Conservation (phyloP, 176 grass and related monocot species). For the Rhipidocladum racemiflorum region DNA sequence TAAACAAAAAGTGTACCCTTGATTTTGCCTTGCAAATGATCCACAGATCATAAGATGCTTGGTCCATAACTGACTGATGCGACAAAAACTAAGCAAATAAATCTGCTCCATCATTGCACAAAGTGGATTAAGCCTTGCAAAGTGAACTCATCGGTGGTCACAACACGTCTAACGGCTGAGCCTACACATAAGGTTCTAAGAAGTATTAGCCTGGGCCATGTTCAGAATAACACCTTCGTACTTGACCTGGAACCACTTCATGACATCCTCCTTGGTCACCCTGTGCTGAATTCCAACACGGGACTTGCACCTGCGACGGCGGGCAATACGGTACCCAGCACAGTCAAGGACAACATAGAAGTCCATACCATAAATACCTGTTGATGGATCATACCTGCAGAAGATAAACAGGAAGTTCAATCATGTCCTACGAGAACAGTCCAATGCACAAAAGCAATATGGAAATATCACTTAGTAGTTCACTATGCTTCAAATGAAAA, state of each 20-base stretch:
- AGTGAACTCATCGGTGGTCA: not conserved
- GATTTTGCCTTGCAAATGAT: not conserved
- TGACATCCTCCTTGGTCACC: slow-evolving; percentile 41
- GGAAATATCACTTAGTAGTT: not conserved
- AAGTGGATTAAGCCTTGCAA: not conserved
- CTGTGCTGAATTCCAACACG: slow-evolving; percentile 44
- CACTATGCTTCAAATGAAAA: not conserved
- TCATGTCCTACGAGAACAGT: not conserved
- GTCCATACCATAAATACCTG: slow-evolving; percentile 45
- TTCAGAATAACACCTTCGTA: slow-evolving; percentile 40
- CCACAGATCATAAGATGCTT: not conserved
- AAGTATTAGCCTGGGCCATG: slow-evolving; percentile 34
- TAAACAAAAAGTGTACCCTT: not conserved
- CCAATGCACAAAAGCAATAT: not conserved
- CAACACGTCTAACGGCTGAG: not conserved
- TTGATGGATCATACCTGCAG: slow-evolving; percentile 35
- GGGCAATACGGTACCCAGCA: slow-evolving; percentile 29
- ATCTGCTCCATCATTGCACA: not conserved
- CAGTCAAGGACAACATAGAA: slow-evolving; percentile 39
- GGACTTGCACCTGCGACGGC: slow-evolving; percentile 36
- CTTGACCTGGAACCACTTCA: slow-evolving; percentile 45
- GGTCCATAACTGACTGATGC: not conserved
- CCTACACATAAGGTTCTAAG: not conserved
- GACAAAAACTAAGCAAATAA: not conserved
- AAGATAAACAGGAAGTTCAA: not conserved